Percentiles rank a stretch among this genome's conserved stretches.
These are phyloP conservation scores for sweet orange (Citrus sinensis) DNA, from an alignment of 345 rosid species.

Conservation along the genomic window DVS_A1.0 CM039163.1:43358001-43358500, in stretches of 20 bases:
- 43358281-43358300: neutral
- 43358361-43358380: conserved; percentile 7
- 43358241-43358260: neutral
- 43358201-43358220: neutral
- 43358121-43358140: neutral
- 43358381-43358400: conserved; percentile 12
- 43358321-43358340: neutral
- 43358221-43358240: neutral
- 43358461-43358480: neutral
- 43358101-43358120: conserved; percentile 4
- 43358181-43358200: neutral
- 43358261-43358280: neutral
- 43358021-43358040: neutral
- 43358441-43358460: neutral
- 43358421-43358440: neutral
- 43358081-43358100: neutral
- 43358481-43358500: conserved; percentile 14
- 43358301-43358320: neutral
- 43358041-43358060: neutral
- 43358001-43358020: neutral
- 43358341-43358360: neutral
- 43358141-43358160: neutral
- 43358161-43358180: neutral
- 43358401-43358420: neutral
- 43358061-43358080: neutral